These are phyloP conservation scores for Mimosa bimucronata DNA, from an alignment of 306 rosid genomes.

Conservation along the genomic window DNA sequence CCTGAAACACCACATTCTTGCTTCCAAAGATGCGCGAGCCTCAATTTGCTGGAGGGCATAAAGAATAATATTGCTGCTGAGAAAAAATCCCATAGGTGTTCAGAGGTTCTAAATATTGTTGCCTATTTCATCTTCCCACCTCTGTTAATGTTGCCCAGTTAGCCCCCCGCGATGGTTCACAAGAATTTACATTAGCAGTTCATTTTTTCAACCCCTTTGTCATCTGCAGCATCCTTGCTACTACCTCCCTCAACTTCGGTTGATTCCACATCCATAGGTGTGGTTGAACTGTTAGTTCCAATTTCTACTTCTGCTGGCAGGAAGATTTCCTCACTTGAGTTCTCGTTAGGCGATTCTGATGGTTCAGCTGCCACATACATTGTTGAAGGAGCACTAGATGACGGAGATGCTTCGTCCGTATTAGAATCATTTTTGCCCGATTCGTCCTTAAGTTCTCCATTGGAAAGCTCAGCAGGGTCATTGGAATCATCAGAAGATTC, in stretches of 20 bases:
- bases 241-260: constrained; percentile 37
- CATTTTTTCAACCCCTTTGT: constrained; percentile 37
- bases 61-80: constrained; percentile 61
- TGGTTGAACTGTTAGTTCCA: constrained; percentile 42
- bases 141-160: constrained; percentile 56
- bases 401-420: constrained; percentile 52
- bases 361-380: constrained; percentile 44
- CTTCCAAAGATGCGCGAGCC: constrained; percentile 38
- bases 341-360: constrained; percentile 39
- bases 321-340: constrained; percentile 35
- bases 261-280: constrained; percentile 32
- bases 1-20: constrained; percentile 43
- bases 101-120: constrained; percentile 52
- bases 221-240: constrained; percentile 40
- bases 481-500: constrained; percentile 77
- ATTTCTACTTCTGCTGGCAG: constrained; percentile 43
- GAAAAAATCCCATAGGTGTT: constrained; percentile 42
- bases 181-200: constrained; percentile 63
- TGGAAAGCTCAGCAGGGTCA: constrained; percentile 71
- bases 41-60: constrained; percentile 56
- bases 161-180: constrained; percentile 55
- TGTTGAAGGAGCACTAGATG: constrained; percentile 46
- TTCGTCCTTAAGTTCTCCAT: constrained; percentile 62
- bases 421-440: constrained; percentile 44
- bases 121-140: constrained; percentile 72